Percentiles rank a stretch among this genome's conserved stretches.
These are phyloP conservation scores for Pichia insulana DNA, from an alignment of 805 yeast species.

Conservation along the genomic window DNA sequence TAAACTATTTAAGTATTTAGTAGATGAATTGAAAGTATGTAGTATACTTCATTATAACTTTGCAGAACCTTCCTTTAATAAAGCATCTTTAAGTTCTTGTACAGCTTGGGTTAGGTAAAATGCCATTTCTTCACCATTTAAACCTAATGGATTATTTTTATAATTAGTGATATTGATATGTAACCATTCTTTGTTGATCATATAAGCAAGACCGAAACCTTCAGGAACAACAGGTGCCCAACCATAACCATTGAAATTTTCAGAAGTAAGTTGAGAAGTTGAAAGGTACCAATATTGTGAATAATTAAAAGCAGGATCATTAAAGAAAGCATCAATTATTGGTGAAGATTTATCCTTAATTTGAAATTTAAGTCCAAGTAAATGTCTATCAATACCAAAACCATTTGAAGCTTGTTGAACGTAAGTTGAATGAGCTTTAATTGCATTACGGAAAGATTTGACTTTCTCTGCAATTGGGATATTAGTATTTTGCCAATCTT, in stretches of 20 bases:
- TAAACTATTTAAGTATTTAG: no score
- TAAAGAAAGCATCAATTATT: slow-evolving; percentile 51
- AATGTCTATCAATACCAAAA: slow-evolving; percentile 86
- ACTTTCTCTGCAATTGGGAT: slow-evolving; percentile 49
- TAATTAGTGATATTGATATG: slow-evolving; percentile 78
- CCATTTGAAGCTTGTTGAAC: slow-evolving; percentile 76
- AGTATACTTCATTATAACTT: slow-evolving; percentile 15
- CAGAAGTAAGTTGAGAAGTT: slow-evolving; percentile 82
- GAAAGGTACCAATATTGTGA: slow-evolving; percentile 81
- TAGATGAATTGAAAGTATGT: neutral
- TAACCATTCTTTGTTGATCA: slow-evolving; percentile 77
- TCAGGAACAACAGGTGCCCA: slow-evolving; percentile 92
- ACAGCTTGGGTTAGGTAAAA: slow-evolving; percentile 71
- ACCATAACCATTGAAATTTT: slow-evolving; percentile 84
- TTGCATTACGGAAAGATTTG: slow-evolving; percentile 61
- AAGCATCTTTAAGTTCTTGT: slow-evolving; percentile 65
- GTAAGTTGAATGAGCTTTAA: slow-evolving; percentile 64
- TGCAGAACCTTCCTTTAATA: slow-evolving; percentile 25
- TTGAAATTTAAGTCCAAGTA: slow-evolving; percentile 78
- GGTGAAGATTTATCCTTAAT: slow-evolving; percentile 26
- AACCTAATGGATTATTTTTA: slow-evolving; percentile 49
- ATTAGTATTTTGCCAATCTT: slow-evolving; percentile 56
- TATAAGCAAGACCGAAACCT: slow-evolving; percentile 91
- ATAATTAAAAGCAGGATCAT: slow-evolving; percentile 68
- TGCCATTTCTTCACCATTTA: slow-evolving; percentile 48